Evolutionary conservation across 306 rosid species (phyloP).

Genomic region (Ziziphus jujuba): DNA sequence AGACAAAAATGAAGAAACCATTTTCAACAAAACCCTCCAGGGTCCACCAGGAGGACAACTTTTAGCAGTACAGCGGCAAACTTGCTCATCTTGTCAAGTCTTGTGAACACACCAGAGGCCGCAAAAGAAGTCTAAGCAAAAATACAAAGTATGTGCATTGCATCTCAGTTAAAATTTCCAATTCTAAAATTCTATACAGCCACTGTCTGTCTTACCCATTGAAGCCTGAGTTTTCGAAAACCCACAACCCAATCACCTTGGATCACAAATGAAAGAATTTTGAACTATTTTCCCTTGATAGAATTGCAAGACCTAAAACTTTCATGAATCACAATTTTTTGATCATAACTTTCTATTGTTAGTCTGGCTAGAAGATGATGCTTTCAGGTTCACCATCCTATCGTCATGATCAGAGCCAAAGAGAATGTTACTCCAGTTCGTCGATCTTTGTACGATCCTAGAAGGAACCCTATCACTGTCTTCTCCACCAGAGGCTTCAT

Average conservation of each 20-base stretch:
- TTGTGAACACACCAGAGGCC: slow-evolving; percentile 26
- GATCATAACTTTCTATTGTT: slow-evolving; percentile 60
- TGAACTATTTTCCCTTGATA: slow-evolving; percentile 40
- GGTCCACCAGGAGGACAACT: slow-evolving; percentile 1
- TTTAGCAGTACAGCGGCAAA: slow-evolving; percentile 21
- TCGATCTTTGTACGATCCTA: slow-evolving; percentile 65
- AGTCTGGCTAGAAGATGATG: slow-evolving; percentile 58
- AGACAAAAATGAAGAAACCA: slow-evolving; percentile 5
- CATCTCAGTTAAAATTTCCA: slow-evolving; percentile 15
- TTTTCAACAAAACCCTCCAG: slow-evolving; percentile 5
- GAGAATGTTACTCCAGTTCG: slow-evolving; percentile 77
- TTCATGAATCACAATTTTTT: slow-evolving; percentile 25
- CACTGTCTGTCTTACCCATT: slow-evolving; percentile 20
- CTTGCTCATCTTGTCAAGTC: slow-evolving; percentile 26
- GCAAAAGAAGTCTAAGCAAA: slow-evolving; percentile 11
- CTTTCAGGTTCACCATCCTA: slow-evolving; percentile 47
- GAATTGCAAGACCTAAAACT: slow-evolving; percentile 31
- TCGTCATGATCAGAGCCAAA: slow-evolving; percentile 73
- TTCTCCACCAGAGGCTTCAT: slow-evolving; percentile 97
- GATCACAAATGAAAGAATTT: slow-evolving; percentile 80
- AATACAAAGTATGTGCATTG: slow-evolving; percentile 27
- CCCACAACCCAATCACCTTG: slow-evolving; percentile 20
- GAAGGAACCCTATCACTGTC: slow-evolving; percentile 92
- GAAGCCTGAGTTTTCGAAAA: slow-evolving; percentile 23
- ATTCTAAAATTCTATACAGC: slow-evolving; percentile 47